Evolutionary conservation across 1,284 basidiomycete species (phyloP), one percentile per base, ranked within the genome.

Genomic region (Rhizoctonia solani): DNA sequence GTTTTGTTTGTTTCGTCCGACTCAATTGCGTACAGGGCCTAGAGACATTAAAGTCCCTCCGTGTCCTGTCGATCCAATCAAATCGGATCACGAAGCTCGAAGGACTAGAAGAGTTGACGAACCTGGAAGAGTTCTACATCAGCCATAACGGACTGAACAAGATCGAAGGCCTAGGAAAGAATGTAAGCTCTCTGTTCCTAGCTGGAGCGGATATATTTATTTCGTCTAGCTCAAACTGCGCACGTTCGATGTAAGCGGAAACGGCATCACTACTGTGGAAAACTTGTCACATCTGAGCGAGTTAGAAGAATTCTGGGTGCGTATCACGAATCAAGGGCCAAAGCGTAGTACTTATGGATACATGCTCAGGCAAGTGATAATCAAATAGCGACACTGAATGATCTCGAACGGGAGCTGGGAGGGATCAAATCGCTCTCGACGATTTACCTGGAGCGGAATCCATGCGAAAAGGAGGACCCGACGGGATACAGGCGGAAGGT

Each of bases 361-460:
- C 14, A 55, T 16, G 34, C 44, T 6, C 74, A 96, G 94, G 87
- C 95, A 69, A 97, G 90, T 75, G 85, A 92, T 72, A 98, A 98
- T 79, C 81, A 88, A 74, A 90, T 98, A 58, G 77, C 84, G 1
- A 83, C 86, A 67, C 77, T 97, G 5, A 82, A 79, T 13, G 81
- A 84, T 1, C 77, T 98, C 21, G 90, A 92, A 67, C 76, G 80
- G 0, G 85, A 97, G 75, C 83, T 98, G n/a, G 82, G 83, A 32
- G 78, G 82, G n/a, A 81, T 91, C 41, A 67, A 78, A 1, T 81
- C 85, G 2, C 82, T 99, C 13, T 85, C 90, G 74, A 99, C 97
- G 1, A 83, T 99, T 6, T 99, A 99, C 76, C 84, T 99, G 32
- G 96, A 99, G 77, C 89, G 87, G 5, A 99, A 99, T 76, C 97